Base-by-base conservation (phyloP, 2,329 filamentous ascomycete genomes). In the Penicillium frequentans region DNA sequence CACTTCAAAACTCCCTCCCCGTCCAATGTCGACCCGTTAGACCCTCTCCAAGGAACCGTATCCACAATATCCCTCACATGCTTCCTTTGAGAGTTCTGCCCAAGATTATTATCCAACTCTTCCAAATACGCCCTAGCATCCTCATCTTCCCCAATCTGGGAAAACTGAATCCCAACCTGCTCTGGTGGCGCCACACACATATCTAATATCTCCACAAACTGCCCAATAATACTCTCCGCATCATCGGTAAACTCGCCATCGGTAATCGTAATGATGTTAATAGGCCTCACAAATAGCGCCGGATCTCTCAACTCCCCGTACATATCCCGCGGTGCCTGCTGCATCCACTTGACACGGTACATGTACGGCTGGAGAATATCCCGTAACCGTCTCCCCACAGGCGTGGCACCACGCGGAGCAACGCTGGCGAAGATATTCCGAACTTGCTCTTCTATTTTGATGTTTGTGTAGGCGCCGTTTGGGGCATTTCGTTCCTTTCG, bases 111-210 rank as follows among this genome's bases (percentile, higher is more conserved):
- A 69, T 98, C 93, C 7, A 98, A 80, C 47, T 87, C 81, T 64
- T 83, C 78, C 39, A 98, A 79, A 54, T 88, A 86, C 63, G 81
- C 75, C 1, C 81, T 80, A 0, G 93, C 93, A 0, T 74, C 78
- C 1, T 77, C 70, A 64, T 96, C 90, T 50, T 84, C 82, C 55
- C 93, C 93, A 45, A 98, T 90, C 75, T 97, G 93, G 80, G 98
- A 96, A 79, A 98, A 98, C 73, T 98, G 93, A 56, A 98, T 86
- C 33, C 93, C 93, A 8, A 97, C 80, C 77, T 98, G 93, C 80
- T 90, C 89, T 0, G 87, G 82, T 4, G 88, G 86, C 0, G 91
- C 91, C 9, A 87, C 82, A 8, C 89, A 72, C 51, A 75, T 75
- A 61, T 76, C 73, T 29, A 98, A 83, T 68, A 85, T 86, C 72